Base-by-base conservation (phyloP, 2,329 filamentous ascomycete genomes). In the Cladosporium sp. region DNA sequence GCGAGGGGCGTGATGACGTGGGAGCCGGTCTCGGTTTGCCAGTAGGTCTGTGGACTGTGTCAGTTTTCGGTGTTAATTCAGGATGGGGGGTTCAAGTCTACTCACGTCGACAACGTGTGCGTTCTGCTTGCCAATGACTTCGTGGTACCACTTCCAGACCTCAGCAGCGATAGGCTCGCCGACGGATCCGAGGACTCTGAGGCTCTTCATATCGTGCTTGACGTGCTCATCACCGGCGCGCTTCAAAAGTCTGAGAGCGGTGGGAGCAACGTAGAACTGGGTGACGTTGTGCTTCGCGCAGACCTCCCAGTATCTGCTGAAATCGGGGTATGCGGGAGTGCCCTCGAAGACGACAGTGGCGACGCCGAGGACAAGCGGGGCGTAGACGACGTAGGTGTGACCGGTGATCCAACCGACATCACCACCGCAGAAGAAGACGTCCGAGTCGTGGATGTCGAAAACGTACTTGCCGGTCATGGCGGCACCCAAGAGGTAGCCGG, bases 121-220 rank as follows among this genome's bases (percentile, higher is more conserved):
- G 70, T 95, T 85, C 71, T 92, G 86, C 79, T 90, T 95, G 65
- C 93, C 93, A 47, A 99, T 90, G 60, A 87, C 80, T 71, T 97
- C 90, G 69, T 90, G 92, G 75, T 97, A 99, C 93, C 93, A 99
- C 75, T 97, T 97, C 93, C 93, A 99, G 53, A 99, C 88, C 71
- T 99, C 93, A 18, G 92, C 89, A 15, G 93, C 92, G 64, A 99
- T 99, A 34, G 93, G 93, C 76, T 99, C 93, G 60, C 93, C 93
- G 52, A 99, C 93, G 15, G 92, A 96, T 53, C 92, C 93, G 17
- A 99, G 78, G 5, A 97, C 86, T 67, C 93, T 83, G 56, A 99
- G 80, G 63, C 89, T 82, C 73, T 88, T 86, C 88, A 99, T 93
- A 67, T 89, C 76, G 65, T 86, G 83, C 74, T 89, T 88, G 63